Evolutionary conservation across 148 eudicot species (phyloP).

Genomic region (Rhododendron simsii): DNA sequence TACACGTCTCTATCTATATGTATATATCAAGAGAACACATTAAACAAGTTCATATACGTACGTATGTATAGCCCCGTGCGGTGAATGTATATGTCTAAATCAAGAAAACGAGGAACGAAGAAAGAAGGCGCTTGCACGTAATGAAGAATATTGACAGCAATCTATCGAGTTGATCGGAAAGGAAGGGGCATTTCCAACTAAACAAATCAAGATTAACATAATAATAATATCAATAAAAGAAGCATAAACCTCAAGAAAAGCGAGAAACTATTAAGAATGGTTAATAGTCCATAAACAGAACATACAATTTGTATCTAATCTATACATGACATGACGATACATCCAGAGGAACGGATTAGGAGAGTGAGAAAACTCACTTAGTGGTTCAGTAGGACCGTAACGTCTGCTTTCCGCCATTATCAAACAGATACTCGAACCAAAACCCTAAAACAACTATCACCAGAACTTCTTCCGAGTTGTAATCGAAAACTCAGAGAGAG

Average conservation of each 20-base stretch:
- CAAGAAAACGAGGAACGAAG: neutral
- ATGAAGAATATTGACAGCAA: neutral
- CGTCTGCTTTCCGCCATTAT: slow-evolving; percentile 10
- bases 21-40: neutral
- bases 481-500: neutral
- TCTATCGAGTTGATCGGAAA: neutral
- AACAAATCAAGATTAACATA: neutral
- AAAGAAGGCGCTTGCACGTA: neutral
- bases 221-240: neutral
- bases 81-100: neutral
- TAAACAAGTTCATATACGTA: neutral
- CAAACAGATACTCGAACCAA: neutral
- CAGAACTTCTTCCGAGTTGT: neutral
- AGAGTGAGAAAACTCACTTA: neutral
- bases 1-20: neutral
- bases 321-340: neutral
- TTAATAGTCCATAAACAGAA: neutral
- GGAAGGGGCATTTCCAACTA: neutral
- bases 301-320: neutral
- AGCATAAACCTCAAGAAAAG: neutral
- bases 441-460: neutral
- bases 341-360: neutral
- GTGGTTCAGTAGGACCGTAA: neutral
- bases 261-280: neutral
- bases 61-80: neutral